Base-by-base conservation (phyloP, 2,329 filamentous ascomycete genomes). In the Pseudogymnoascus sp. region DNA sequence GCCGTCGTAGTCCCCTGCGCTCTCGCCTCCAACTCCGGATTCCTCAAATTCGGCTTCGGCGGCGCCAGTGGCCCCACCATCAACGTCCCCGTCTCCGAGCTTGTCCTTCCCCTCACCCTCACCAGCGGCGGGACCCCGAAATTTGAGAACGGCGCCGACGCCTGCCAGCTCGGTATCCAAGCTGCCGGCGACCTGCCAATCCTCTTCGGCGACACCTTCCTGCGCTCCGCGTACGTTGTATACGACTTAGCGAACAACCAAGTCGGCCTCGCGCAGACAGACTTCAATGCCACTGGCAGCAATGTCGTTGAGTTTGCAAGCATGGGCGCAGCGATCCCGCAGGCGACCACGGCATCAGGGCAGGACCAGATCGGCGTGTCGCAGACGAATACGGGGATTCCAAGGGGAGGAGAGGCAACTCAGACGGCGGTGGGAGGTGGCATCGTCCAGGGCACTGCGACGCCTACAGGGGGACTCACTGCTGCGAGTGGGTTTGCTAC, bases 171-270 rank as follows among this genome's bases (percentile, higher is more conserved):
- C 25, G 65, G 65, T 11, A 66, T 68, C 23, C 21, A 61, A 42
- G 59, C 69, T 2, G 71, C 71, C 6, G 69, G 68, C 18, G 61
- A 67, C 16, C 63, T 69, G 7, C 70, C 69, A 3, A 70, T 69
- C 9, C 66, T 76, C 9, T 74, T 84, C 38, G 82, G 82, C 4
- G 82, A 84, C 67, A 80, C 80, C 1, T 84, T 84, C 71, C 73
- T 84, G 37, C 74, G 81, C 64, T 80, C 79, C 46, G 81, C 81
- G 0, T 84, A 84, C 65, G 79, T 81, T 2, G 81, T 84, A 12
- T 84, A 82, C 65, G 81, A 84, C 67, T 73, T 84, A 12, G 76
- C 75, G 11, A 82, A 82, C 68, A 77, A 81, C 66, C 73, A 79
- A 65, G 77, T 84, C 59, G 80, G 75, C 12, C 72, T 84, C 12